A percentile compares a stretch with the other conserved stretches of the same genome.
phyloP scores from a whole-genome alignment of 2,329 filamentous ascomycete genomes.

The Diaporthe amygdali region DNA sequence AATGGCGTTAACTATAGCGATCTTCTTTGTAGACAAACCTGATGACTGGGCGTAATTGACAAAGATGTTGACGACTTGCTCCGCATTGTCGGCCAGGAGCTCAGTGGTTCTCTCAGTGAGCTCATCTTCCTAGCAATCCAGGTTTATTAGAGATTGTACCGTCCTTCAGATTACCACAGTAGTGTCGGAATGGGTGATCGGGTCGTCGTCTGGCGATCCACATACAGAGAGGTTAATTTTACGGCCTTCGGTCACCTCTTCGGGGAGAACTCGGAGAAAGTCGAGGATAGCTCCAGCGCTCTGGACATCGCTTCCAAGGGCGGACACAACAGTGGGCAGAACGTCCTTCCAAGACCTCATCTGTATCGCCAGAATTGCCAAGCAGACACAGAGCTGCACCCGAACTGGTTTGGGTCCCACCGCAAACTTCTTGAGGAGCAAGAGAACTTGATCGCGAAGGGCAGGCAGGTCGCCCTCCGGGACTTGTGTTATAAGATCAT shows the following conservation, averaged over 20 bases:
- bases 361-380: conserved; percentile 94
- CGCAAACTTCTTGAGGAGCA: conserved; percentile 81
- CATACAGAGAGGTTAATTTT: conserved; percentile 99
- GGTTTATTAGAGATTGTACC: conserved; percentile 49
- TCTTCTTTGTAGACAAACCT: conserved; percentile 57
- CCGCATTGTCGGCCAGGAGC: conserved; percentile 87
- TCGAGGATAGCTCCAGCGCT: conserved; percentile 90
- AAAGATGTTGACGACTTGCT: conserved; percentile 84
- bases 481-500: conserved; percentile 87
- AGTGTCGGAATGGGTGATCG: conserved; percentile 39
- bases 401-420: conserved; percentile 83
- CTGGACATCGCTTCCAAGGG: conserved; percentile 76
- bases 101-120: conserved; percentile 84
- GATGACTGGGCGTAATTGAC: conserved; percentile 93
- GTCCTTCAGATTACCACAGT: conserved; percentile 39
- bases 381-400: conserved; percentile 91
- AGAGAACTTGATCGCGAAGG: conserved; percentile 83
- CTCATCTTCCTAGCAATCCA: conserved; percentile 85
- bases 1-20: conserved; percentile 7
- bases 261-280: conserved; percentile 94
- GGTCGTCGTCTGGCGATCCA: conserved; percentile 66
- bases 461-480: conserved; percentile 74
- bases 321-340: conserved; percentile 77
- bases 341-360: conserved; percentile 97
- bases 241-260: conserved; percentile 98